Base-by-base conservation (phyloP, 2,329 filamentous ascomycete species). In the Cyphellophora attinorum region DNA sequence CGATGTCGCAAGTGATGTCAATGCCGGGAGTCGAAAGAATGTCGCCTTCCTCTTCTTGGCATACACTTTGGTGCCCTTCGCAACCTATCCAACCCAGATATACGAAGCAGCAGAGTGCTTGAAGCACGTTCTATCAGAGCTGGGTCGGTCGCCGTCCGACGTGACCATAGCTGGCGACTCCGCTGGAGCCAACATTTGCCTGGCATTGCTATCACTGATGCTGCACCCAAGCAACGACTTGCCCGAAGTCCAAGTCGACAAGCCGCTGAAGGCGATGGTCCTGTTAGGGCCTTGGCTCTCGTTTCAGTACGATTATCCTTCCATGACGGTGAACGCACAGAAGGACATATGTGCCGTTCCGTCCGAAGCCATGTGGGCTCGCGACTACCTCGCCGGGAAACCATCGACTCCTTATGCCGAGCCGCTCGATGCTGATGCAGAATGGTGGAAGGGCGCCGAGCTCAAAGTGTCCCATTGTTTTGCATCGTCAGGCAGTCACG, bases 271-370 rank as follows among this genome's bases (percentile, higher is more conserved):
- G 2, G 72, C 63, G 3, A 61, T 65, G 0, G 48, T 76, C 5
- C 57, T 77, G 5, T 65, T 79, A 36, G 68, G 65, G 0, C 75
- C 76, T 0, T 80, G 76, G 75, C 59, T 64, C 2, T 62, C 62
- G 1, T 68, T 79, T 40, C 56, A 60, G n/a, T 59, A 57, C 1
- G 32, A 42, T 11, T 46, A 38, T 29, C 37, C 36, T 1, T 44
- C 40, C 21, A 36, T 35, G 11, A 19, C 30, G 8, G 32, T 29
- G 13, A 43, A 43, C 25, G 17, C 19, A 4, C 27, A 40, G 34
- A 45, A 40, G 27, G 47, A 49, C 28, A 33, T 49, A 21, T 40
- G 46, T 13, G 29, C 21, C 17, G 12, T 21, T 2, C 29, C 38
- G 8, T 34, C 25, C 15, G 42, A 29, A 12, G 13, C 17, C 2